Base-by-base conservation (phyloP, 345 rosid species). In the Heritiera littoralis region DNA sequence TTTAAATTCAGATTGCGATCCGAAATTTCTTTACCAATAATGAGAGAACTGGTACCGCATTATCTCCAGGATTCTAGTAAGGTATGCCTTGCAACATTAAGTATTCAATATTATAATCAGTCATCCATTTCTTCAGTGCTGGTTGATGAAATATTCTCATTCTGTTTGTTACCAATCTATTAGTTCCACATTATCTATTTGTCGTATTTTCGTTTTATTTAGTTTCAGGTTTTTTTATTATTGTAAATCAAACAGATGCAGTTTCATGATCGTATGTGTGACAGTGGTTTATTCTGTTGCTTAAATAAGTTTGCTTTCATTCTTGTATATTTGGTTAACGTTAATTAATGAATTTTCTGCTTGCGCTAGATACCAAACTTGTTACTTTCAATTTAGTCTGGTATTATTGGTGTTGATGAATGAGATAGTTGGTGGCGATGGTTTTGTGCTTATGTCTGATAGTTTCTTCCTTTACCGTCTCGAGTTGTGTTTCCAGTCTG, bases 31-130 rank as follows among this genome's bases (percentile, higher is more conserved):
- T 88, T 96, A 83, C 99, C 98, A 59, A 90, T 96, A 64, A 88
- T 91, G 91, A 96, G 88, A 90, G 98, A 96, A 83, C 87, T 96
- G 86, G 88, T 91, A 87, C 98, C 98, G 17, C 97, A 96, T 86
- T 96, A 96, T 88, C 98, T 96, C 78, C 98, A 91, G 83, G 98
- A 94, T 79, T 75, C 87, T 28, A 89, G 94, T 82, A 96, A 94
- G 97, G 99, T 96, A 89, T 72, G 86, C 76, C 77, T 43, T 43
- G 74, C 51, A 48, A 69, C 72, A 84, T 41, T 30, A 63, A 63
- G 10, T 2, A 45, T 61, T 76, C 7, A 61, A 46, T 32, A 43
- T 23, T 15, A 35, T 70, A 70, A 13, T 2, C 10, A 17, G 30
- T 45, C 20, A 59, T 52, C 70, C 14, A 63, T 32, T 56, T 23